phyloP scores from a whole-genome alignment of 768 basidiomycete genomes.

The Phanerodontia chrysosporium region DNA sequence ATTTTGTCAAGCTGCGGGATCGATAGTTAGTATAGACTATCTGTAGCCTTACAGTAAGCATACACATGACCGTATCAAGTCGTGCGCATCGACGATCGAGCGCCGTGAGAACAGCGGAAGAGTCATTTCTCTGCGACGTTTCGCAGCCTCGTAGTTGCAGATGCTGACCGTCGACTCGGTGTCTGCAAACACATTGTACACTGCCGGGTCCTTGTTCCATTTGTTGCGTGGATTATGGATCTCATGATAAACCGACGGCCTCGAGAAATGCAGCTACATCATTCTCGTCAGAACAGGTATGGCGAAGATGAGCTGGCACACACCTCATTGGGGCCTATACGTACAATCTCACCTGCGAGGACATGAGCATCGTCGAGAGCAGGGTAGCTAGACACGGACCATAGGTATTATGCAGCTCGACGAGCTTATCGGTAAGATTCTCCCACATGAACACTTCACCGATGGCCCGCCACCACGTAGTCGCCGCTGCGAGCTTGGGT shows the following conservation, averaged over 20 bases:
- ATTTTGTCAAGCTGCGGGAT: constrained; percentile 31
- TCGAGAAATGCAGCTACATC: constrained; percentile 38
- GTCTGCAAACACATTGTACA: constrained; percentile 26
- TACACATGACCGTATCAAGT: constrained; percentile 5
- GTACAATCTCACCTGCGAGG: constrained; percentile 22
- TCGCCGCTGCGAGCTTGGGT: constrained; percentile 17
- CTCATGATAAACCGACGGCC: constrained; percentile 31
- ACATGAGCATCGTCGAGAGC: background rate
- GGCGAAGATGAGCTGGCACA: constrained; percentile 3
- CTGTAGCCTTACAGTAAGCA: background rate
- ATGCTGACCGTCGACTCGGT: constrained; percentile 7
- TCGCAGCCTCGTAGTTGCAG: background rate
- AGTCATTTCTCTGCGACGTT: constrained; percentile 5
- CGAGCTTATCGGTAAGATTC: constrained; percentile 28
- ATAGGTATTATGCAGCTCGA: constrained; percentile 32
- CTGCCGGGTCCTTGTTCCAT: constrained; percentile 20
- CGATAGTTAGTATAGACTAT: too few relatives aligned
- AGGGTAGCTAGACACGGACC: constrained; percentile 21
- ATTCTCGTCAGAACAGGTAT: background rate
- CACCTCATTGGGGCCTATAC: constrained; percentile 37
- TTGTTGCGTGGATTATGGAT: constrained; percentile 27
- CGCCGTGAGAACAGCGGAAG: constrained; percentile 8
- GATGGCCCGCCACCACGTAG: constrained; percentile 14
- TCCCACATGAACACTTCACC: constrained; percentile 14
- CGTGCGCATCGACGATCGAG: constrained; percentile 4